Conservation (phyloP, 345 rosid species). For the Acer negundo region DNA sequence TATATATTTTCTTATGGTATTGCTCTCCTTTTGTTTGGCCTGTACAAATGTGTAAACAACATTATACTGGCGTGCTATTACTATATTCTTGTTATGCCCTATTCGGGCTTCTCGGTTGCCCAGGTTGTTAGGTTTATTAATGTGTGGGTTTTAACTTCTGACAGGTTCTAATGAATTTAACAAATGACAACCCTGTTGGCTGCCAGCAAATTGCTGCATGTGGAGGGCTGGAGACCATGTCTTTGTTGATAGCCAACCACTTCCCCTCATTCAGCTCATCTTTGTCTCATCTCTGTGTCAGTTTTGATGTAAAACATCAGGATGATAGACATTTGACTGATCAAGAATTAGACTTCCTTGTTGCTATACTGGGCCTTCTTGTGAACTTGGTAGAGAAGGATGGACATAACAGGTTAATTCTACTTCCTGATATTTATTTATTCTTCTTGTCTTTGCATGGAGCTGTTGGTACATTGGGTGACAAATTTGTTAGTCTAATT, state of each 20-base stretch:
- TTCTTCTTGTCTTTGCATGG: constrained; percentile 11
- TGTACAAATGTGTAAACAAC: not conserved
- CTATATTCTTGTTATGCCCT: constrained; percentile 1
- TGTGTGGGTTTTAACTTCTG: constrained; percentile 17
- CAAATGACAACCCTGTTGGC: constrained; percentile 84
- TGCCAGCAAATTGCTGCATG: constrained; percentile 84
- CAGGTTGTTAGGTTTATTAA: constrained; percentile 13
- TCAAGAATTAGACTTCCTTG: constrained; percentile 93
- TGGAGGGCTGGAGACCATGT: constrained; percentile 83
- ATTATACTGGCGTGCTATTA: not conserved
- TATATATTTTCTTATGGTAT: too few species aligned
- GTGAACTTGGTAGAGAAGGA: constrained; percentile 97
- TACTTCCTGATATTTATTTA: constrained; percentile 8
- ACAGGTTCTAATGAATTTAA: constrained; percentile 93
- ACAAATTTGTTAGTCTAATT: not conserved
- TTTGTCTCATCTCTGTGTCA: constrained; percentile 32
- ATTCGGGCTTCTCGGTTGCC: not conserved
- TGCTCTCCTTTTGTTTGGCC: not conserved
- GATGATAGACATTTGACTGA: constrained; percentile 66
- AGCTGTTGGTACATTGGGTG: not conserved
- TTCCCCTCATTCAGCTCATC: constrained; percentile 69
- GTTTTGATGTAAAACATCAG: constrained; percentile 28
- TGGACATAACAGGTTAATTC: constrained; percentile 75
- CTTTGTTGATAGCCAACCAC: constrained; percentile 69
- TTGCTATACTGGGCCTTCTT: constrained; percentile 88